Evolutionary conservation across 352 stramenopile genomes (phyloP), one percentile per base, ranked within the genome.

Genomic region (Phytophthora vignae): DNA sequence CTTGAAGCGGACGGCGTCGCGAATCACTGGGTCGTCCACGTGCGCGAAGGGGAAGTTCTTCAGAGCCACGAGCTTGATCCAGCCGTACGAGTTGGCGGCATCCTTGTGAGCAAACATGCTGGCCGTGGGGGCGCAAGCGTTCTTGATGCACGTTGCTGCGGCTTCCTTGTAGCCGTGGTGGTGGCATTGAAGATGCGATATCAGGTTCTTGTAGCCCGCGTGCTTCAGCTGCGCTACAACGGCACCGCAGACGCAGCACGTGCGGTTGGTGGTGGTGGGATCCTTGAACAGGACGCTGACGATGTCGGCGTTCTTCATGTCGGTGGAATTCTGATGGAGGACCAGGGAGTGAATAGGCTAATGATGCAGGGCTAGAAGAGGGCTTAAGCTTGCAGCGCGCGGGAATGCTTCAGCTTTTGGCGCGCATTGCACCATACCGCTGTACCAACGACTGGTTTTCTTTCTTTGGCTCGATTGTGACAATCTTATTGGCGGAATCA

Each of bases 41-140:
- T 59, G 49, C 1, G 21, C 10, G 33, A 67, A 59, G 1, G 60
- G 49, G 12, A 67, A 55, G 21, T 59, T 67, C 17, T 67, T 67
- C 11, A 54, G n/a, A 11, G 36, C 48, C 17, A 60, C 38, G 3
- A 67, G 36, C 10, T 60, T 60, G 1, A 10, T 14, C 60, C 60
- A 67, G 11, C 60, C 50, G 60, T 55, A 60, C 7, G 60, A 60
- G 27, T 60, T 48, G 6, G 49, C 50, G 17, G 38, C 36, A 19
- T 57, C 29, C 48, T 65, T 65, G 15, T 49, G 40, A n/a, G 15
- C 15, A 19, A 67, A 59, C 60, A 67, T 59, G 31, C 3, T 44
- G 15, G 25, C 50, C 2, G 57, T 40, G 1, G 60, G 49, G 2
- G n/a, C n/a, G n/a, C n/a, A n/a, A n/a, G n/a, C n/a, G n/a, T n/a